Percentiles rank a stretch among this genome's conserved stretches.
Conservation (phyloP, 345 rosid genomes). For the Brassica incana region DNA sequence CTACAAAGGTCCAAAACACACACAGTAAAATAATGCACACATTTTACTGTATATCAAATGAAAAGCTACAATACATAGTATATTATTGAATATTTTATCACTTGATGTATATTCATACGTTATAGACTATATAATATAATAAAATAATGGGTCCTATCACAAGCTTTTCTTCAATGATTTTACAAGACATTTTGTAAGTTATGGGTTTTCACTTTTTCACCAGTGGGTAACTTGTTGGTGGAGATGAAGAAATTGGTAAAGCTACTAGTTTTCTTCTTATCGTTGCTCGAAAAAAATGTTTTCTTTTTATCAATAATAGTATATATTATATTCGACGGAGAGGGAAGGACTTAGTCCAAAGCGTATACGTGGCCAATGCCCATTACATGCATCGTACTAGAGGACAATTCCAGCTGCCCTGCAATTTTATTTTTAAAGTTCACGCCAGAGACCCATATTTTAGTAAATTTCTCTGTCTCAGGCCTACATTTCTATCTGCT, state of each 20-base stretch:
- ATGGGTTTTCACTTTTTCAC: conserved; percentile 24
- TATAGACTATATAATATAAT: not conserved
- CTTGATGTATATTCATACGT: conserved; percentile 19
- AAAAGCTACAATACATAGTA: not conserved
- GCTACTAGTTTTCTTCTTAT: not conserved
- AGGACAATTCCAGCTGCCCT: conserved; percentile 39
- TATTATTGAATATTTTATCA: not conserved
- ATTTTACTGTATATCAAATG: conserved; percentile 8
- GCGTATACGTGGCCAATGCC: conserved; percentile 37
- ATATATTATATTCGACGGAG: conserved; percentile 25
- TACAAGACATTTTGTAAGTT: conserved; percentile 25
- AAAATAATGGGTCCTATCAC: conserved; percentile 13
- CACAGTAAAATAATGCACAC: conserved; percentile 27
- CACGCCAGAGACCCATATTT: conserved; percentile 26
- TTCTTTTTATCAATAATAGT: not conserved
- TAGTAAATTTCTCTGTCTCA: not conserved
- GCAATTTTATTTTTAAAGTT: conserved; percentile 29
- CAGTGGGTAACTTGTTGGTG: conserved; percentile 36
- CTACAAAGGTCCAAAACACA: conserved; percentile 33
- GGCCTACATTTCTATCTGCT: not conserved
- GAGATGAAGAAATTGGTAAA: conserved; percentile 16
- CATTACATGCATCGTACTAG: conserved; percentile 33
- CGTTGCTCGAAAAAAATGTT: not conserved
- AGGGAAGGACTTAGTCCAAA: conserved; percentile 21
- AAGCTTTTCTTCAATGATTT: conserved; percentile 33